phyloP scores from a whole-genome alignment of 1,139 yeast genomes.

The Zygotorulaspora mrakii region DNA sequence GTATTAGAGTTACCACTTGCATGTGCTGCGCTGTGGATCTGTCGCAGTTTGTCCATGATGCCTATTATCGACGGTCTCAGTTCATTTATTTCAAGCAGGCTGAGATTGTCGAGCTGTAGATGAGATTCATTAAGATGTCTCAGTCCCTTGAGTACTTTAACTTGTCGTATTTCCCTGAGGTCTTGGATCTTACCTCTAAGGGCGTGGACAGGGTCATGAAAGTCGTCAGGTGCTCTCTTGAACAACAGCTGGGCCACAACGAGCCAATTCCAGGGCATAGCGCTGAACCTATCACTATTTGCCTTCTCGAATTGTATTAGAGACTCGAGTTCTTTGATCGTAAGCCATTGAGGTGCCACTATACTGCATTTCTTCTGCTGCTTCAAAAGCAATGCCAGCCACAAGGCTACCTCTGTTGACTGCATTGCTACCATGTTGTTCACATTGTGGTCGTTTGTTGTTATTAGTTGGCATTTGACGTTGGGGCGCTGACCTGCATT shows the following conservation, averaged over 20 bases:
- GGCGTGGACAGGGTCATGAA: constrained; percentile 56
- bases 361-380: constrained; percentile 83
- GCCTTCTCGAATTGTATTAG: constrained; percentile 66
- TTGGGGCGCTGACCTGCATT: constrained; percentile 4
- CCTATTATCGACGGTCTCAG: constrained; percentile 73
- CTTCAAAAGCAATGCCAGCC: constrained; percentile 83
- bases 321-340: constrained; percentile 49
- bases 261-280: constrained; percentile 84
- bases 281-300: constrained; percentile 57
- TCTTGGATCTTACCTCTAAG: constrained; percentile 70
- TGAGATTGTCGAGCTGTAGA: constrained; percentile 76
- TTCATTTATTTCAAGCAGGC: constrained; percentile 82
- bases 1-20: constrained; percentile 9
- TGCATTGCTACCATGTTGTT: constrained; percentile 55
- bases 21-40: constrained; percentile 13
- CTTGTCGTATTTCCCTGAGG: constrained; percentile 73
- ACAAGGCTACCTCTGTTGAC: constrained; percentile 69
- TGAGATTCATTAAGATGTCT: constrained; percentile 76
- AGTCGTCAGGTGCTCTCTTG: constrained; percentile 65
- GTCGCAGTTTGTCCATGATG: constrained; percentile 68
- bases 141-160: constrained; percentile 79
- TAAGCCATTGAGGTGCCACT: constrained; percentile 87
- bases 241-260: constrained; percentile 70
- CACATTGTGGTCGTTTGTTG: constrained; percentile 47
- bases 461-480: constrained; percentile 19